Evolutionary conservation across 768 basidiomycete genomes (phyloP).

Genomic region (Rhodotorula taiwanensis): DNA sequence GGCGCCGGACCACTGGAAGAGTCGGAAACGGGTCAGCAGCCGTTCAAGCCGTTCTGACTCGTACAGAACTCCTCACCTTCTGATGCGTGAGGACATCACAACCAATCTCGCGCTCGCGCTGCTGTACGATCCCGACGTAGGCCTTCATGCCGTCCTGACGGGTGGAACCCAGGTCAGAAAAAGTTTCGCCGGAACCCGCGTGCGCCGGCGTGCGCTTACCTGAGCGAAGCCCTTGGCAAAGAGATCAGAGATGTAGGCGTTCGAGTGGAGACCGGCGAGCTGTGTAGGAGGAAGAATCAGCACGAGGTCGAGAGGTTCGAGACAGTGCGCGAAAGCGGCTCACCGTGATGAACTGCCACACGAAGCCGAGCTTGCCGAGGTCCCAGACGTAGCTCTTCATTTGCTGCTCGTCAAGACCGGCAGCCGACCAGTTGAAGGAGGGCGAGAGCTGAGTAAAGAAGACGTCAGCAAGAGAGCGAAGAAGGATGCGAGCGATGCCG

Average conservation of each 20-base stretch:
- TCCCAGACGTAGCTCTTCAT: slow-evolving; percentile 89
- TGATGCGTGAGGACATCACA: slow-evolving; percentile 97
- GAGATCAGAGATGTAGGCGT: slow-evolving; percentile 88
- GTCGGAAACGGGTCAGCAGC: slow-evolving; percentile 50
- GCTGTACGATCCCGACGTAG: slow-evolving; percentile 89
- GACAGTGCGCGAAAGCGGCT: slow-evolving; percentile 41
- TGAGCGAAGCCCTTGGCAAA: slow-evolving; percentile 68
- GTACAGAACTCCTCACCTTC: slow-evolving; percentile 46
- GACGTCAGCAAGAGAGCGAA: background rate
- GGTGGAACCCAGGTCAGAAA: too few relatives aligned
- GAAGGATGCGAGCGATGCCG: slow-evolving; percentile 85
- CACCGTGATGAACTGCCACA: slow-evolving; percentile 98
- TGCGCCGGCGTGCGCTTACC: slow-evolving; percentile 40
- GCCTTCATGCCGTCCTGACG: slow-evolving; percentile 90
- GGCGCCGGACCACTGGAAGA: slow-evolving; percentile 67
- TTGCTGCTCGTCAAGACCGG: slow-evolving; percentile 73
- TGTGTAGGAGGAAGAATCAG: slow-evolving; percentile 43
- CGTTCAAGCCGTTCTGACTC: slow-evolving; percentile 46
- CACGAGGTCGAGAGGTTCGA: background rate
- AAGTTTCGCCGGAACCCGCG: too few relatives aligned
- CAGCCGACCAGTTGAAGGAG: slow-evolving; percentile 56
- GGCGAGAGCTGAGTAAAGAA: slow-evolving; percentile 10
- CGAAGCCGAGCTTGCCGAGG: slow-evolving; percentile 88
- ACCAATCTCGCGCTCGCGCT: slow-evolving; percentile 83
- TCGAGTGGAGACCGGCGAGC: slow-evolving; percentile 95